Evolutionary conservation across 2,329 filamentous ascomycete species (phyloP), one percentile per base, ranked within the genome.

Genomic region (Emergomyces africanus): DNA sequence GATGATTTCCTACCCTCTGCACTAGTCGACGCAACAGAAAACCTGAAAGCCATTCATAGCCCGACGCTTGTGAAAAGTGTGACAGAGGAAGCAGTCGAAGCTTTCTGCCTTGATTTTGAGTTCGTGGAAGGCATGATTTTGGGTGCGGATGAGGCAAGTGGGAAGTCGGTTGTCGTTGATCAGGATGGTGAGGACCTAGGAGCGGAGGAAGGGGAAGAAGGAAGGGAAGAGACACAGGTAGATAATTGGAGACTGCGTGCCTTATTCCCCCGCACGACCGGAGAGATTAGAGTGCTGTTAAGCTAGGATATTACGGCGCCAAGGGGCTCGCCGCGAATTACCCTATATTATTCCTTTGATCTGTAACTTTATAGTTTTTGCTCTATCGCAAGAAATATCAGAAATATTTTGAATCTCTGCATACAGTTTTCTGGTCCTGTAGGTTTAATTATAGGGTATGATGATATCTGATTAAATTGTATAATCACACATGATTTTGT

Each of bases 1-100:
- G 94, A 99, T 68, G 85, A 90, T 61, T 99, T 97, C 74, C 77
- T 99, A 28, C 91, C 94, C 0, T 95, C 90, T 1, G 94, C 92
- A 2, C 79, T 96, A 35, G 92, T 96, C 79, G 94, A 99, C 70
- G 91, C 91, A 2, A 84, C 89, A 66, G 88, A 94, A 56, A 89
- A 90, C 61, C 73, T 97, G 30, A 86, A 86, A 63, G 78, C 83
- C 48, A 75, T 99, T 1, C 84, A 87, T 62, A 88, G 89, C 66
- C 82, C 87, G 0, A 79, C 79, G 12, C 75, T 95, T 60, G 86
- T 87, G 15, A 83, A 89, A 54, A 79, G 85, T 53, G 82, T 96
- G 54, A 94, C 89, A 0, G 89, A 95, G 66, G 83, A 88, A 63
- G 92, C 91, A 0, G 88, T 90, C 0, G 85, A 89, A 65, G 80